Evolutionary conservation across 768 basidiomycete genomes (phyloP).

Genomic region (Mycena epipterygia): DNA sequence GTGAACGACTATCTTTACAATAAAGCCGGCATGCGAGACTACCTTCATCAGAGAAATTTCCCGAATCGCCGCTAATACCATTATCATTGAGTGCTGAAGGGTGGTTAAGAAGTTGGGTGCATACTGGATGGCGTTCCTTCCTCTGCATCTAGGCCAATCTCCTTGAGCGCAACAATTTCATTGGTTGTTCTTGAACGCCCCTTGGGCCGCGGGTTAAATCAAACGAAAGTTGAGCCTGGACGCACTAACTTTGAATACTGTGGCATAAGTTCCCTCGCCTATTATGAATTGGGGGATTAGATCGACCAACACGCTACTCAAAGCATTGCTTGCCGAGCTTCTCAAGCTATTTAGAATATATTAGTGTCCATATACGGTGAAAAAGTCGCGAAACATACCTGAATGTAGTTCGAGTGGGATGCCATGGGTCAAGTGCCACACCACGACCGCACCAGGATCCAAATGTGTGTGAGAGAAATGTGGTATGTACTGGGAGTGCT

Average conservation of each 20-base stretch:
- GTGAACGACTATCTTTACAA: too few relatives aligned
- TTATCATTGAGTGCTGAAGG: too few relatives aligned
- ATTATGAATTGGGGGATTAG: constrained; percentile 60
- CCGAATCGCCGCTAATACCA: constrained; percentile 97
- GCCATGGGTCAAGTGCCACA: too few relatives aligned
- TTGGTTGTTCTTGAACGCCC: constrained; percentile 98
- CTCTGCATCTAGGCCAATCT: constrained; percentile 99
- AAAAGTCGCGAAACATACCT: constrained; percentile 50
- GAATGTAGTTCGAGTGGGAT: constrained; percentile 65
- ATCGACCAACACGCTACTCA: neutral
- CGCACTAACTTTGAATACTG: constrained; percentile 89
- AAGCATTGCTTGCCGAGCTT: constrained; percentile 74
- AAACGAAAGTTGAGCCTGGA: neutral
- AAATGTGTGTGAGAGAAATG: too few relatives aligned
- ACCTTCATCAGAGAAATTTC: constrained; percentile 99
- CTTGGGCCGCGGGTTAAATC: constrained; percentile 50
- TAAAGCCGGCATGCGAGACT: too few relatives aligned
- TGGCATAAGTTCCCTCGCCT: constrained; percentile 96
- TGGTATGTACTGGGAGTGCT: too few relatives aligned
- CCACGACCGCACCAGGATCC: too few relatives aligned
- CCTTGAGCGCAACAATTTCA: constrained; percentile 97
- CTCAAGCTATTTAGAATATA: constrained; percentile 70
- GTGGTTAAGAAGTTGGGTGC: too few relatives aligned
- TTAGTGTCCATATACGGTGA: neutral
- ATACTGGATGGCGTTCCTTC: constrained; percentile 99